Percentiles rank a stretch among this genome's conserved stretches.
These are phyloP conservation scores for Leccinum longicurvipes DNA, from an alignment of 768 basidiomycete species.

Conservation along the genomic window DNA sequence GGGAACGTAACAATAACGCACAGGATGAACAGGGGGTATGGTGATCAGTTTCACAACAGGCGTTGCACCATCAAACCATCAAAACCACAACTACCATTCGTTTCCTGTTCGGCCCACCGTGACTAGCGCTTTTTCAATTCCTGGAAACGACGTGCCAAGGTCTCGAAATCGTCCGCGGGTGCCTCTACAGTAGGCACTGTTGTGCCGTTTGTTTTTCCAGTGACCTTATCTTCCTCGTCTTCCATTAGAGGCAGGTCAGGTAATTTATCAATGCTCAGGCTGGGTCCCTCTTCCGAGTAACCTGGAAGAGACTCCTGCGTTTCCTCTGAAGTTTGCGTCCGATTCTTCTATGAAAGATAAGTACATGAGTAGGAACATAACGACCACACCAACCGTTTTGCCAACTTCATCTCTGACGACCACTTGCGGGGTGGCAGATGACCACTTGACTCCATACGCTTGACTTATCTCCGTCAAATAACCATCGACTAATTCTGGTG, in stretches of 20 bases:
- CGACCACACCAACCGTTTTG: conserved; percentile 36
- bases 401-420: conserved; percentile 33
- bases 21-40: not conserved
- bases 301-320: conserved; percentile 22
- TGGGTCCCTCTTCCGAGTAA: conserved; percentile 24
- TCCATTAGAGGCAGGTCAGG: conserved; percentile 53
- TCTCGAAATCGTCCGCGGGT: conserved; percentile 69
- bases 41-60: conserved; percentile 5
- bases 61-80: not conserved
- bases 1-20: conserved; percentile 7
- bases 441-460: conserved; percentile 77
- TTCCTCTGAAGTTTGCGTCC: conserved; percentile 1
- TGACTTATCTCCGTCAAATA: conserved; percentile 89
- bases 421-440: conserved; percentile 33
- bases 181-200: conserved; percentile 13
- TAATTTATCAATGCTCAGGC: conserved; percentile 36
- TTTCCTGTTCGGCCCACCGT: not conserved
- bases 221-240: conserved; percentile 36
- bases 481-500: conserved; percentile 73
- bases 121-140: conserved; percentile 76
- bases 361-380: conserved; percentile 4
- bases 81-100: not conserved
- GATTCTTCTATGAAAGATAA: conserved; percentile 9
- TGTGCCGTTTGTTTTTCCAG: conserved; percentile 2
- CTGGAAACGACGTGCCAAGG: conserved; percentile 77